phyloP scores from a whole-genome alignment of 192 early-diverging fungal species.

The Bifiguratus adelaidae region DNA sequence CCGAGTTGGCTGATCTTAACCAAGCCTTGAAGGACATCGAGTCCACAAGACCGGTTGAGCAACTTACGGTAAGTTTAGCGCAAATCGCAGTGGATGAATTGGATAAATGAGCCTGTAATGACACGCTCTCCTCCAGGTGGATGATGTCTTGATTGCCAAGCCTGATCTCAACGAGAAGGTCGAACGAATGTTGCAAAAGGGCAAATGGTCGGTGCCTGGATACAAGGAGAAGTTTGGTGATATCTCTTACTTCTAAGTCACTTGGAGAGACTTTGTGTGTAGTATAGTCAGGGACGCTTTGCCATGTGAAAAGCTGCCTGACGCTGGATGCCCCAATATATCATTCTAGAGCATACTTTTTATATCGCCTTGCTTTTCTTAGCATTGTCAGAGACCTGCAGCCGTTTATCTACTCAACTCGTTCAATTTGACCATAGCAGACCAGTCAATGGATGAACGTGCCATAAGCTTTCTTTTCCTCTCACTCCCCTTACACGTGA shows the following conservation, averaged over 20 bases:
- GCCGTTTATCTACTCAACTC: too few relatives aligned
- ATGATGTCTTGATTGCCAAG: conserved; percentile 88
- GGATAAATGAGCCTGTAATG: not conserved
- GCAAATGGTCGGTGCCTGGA: conserved; percentile 84
- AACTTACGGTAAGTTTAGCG: conserved; percentile 66
- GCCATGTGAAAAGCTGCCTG: not conserved
- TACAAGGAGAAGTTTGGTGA: conserved; percentile 94
- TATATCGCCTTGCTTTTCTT: too few relatives aligned
- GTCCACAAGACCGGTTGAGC: conserved; percentile 82
- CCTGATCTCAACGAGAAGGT: conserved; percentile 86
- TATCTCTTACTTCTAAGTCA: conserved; percentile 53
- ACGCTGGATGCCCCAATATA: not conserved
- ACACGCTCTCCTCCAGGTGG: conserved; percentile 41
- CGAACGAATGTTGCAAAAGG: conserved; percentile 85
- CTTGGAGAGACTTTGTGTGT: too few relatives aligned
- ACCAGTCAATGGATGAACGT: too few relatives aligned
- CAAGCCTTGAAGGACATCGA: conserved; percentile 91
- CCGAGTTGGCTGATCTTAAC: conserved; percentile 78
- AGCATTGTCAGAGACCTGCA: too few relatives aligned
- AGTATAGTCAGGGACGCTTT: not conserved
- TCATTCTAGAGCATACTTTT: not conserved
- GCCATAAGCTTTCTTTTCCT: too few relatives aligned
- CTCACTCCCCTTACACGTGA: too few relatives aligned
- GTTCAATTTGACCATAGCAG: too few relatives aligned
- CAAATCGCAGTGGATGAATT: not conserved